phyloP scores from a whole-genome alignment of 202 grass and related monocot species.

The Dendrocalamus latiflorus region DNA sequence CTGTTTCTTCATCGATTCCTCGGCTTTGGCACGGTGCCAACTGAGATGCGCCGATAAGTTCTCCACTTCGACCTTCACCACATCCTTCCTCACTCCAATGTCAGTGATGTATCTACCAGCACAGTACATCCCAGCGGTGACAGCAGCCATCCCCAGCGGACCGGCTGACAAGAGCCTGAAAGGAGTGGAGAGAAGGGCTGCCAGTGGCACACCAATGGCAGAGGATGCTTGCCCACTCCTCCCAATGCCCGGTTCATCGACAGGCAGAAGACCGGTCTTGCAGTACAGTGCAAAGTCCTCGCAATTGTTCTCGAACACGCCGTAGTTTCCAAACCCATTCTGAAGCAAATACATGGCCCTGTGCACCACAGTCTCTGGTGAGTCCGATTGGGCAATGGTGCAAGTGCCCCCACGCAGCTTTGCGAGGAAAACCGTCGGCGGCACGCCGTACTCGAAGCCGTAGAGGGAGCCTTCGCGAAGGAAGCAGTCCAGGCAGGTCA shows the following conservation, averaged over 20 bases:
- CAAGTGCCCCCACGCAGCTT: conserved; percentile 89
- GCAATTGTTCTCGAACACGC: conserved; percentile 96
- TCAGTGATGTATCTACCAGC: conserved; percentile 84
- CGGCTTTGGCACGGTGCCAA: conserved; percentile 27
- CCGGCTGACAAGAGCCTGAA: conserved; percentile 72
- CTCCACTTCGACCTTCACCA: conserved; percentile 79
- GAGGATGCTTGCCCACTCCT: conserved; percentile 80
- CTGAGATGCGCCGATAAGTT: conserved; percentile 58
- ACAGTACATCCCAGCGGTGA: conserved; percentile 76
- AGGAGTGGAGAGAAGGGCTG: conserved; percentile 67
- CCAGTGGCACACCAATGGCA: conserved; percentile 65
- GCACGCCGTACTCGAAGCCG: conserved; percentile 74
- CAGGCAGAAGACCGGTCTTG: conserved; percentile 70
- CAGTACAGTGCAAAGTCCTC: conserved; percentile 97
- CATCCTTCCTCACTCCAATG: conserved; percentile 83
- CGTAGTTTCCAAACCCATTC: conserved; percentile 83
- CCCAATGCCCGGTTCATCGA: conserved; percentile 41
- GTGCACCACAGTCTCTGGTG: conserved; percentile 42
- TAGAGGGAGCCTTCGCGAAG: conserved; percentile 69
- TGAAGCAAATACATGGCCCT: conserved; percentile 83
- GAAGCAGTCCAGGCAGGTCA: conserved; percentile 88
- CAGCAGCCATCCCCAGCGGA: conserved; percentile 81
- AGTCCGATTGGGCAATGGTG: conserved; percentile 63
- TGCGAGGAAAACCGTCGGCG: conserved; percentile 56
- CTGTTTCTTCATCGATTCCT: background rate